Conservation (phyloP, 129 eudicot genomes). For the Escallonia herrerae region DNA sequence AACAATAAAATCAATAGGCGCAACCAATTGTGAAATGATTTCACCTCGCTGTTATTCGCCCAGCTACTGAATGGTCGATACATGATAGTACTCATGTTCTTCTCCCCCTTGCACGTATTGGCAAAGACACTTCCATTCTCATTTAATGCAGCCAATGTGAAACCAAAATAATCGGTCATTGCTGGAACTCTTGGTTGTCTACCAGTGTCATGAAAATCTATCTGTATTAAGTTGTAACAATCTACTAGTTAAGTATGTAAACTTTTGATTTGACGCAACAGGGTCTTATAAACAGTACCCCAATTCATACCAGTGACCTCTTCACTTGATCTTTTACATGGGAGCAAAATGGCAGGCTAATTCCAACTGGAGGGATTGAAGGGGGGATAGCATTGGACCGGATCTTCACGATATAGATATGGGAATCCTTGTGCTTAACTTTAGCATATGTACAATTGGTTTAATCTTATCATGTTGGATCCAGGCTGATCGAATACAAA, state of each 20-base stretch:
- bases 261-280: neutral
- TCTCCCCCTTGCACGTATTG: constrained; percentile 88
- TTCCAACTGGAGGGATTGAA: no score
- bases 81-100: constrained; percentile 91
- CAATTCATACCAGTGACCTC: neutral
- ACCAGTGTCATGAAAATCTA: constrained; percentile 96
- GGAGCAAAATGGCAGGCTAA: neutral
- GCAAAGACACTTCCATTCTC: constrained; percentile 93
- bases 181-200: constrained; percentile 93
- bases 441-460: no score
- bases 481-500: no score
- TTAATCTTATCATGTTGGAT: no score
- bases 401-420: no score
- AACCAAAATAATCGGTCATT: constrained; percentile 97
- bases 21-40: constrained; percentile 2
- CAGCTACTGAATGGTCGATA: constrained; percentile 92
- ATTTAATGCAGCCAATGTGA: constrained; percentile 88
- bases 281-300: neutral
- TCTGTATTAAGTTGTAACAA: constrained; percentile 39
- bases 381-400: no score
- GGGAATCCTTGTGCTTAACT: no score
- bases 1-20: neutral
- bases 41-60: constrained; percentile 98
- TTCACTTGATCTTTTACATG: constrained; percentile 4
- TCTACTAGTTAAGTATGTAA: neutral